Evolutionary conservation across 257 asterid genomes (phyloP).

Genomic region (Catharanthus roseus): DNA sequence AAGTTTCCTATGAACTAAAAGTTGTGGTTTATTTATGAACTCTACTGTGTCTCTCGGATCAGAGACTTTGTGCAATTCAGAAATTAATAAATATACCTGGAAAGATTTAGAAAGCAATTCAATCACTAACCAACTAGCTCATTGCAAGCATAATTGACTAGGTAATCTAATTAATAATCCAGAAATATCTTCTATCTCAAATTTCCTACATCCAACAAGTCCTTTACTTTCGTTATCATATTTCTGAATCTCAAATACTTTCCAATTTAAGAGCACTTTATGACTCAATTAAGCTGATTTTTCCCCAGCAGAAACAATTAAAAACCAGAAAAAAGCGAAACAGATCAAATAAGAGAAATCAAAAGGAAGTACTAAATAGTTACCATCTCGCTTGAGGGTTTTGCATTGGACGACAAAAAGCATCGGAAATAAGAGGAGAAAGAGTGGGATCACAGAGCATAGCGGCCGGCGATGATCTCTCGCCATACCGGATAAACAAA

Average conservation of each 20-base stretch:
- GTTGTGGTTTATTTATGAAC: not conserved
- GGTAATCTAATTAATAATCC: not conserved
- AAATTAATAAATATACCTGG: too few species aligned
- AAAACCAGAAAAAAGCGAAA: not conserved
- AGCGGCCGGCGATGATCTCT: constrained; percentile 17
- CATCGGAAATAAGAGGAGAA: constrained; percentile 19
- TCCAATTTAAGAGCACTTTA: not conserved
- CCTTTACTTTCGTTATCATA: not conserved
- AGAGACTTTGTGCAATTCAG: not conserved
- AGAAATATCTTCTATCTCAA: not conserved
- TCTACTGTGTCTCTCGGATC: not conserved
- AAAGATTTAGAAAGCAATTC: not conserved
- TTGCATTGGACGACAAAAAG: constrained; percentile 57
- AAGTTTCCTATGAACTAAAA: too few species aligned
- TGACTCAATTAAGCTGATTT: not conserved
- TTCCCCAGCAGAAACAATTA: not conserved
- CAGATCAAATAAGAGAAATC: not conserved
- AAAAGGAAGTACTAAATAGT: constrained; percentile 11
- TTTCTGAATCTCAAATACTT: not conserved
- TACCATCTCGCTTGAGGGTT: constrained; percentile 93
- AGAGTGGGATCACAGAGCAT: not conserved
- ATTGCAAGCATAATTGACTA: not conserved
- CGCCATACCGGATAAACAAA: constrained; percentile 14
- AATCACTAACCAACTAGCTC: not conserved
- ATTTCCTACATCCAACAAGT: not conserved